phyloP scores from a whole-genome alignment of 768 basidiomycete genomes.

The Mycena rebaudengoi region DNA sequence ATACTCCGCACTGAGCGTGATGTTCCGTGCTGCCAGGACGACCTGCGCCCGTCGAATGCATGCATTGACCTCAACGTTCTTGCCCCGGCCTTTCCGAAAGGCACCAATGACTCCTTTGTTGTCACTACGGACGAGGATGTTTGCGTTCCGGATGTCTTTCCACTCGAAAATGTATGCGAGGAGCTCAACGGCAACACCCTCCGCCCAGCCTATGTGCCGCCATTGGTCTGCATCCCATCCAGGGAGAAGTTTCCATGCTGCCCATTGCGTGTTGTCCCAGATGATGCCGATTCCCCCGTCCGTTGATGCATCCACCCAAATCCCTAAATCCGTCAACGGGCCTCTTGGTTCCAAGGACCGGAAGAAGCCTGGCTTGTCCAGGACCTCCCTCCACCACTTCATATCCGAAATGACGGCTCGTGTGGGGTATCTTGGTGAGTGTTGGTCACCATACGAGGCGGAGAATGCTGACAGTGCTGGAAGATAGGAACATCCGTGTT shows the following conservation, averaged over 20 bases:
- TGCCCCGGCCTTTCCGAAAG: slow-evolving; percentile 24
- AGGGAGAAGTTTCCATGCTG: not conserved
- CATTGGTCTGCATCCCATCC: slow-evolving; percentile 1
- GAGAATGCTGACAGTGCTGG: slow-evolving; percentile 1
- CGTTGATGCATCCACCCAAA: not conserved
- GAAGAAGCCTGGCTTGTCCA: not conserved
- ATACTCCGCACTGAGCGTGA: slow-evolving; percentile 15
- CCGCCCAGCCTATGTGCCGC: slow-evolving; percentile 38
- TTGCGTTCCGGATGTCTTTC: slow-evolving; percentile 17
- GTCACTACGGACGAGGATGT: slow-evolving; percentile 42
- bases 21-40: slow-evolving; percentile 4
- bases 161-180: not conserved
- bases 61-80: slow-evolving; percentile 27
- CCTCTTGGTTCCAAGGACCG: not conserved
- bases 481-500: not conserved
- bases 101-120: slow-evolving; percentile 46
- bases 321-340: not conserved
- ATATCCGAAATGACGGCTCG: not conserved
- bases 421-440: not conserved
- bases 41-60: slow-evolving; percentile 18
- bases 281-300: not conserved
- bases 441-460: not conserved
- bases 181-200: slow-evolving; percentile 38
- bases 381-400: not conserved
- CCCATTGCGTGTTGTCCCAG: not conserved